Base-by-base conservation (phyloP, 352 stramenopile species). In the Hyaloperonospora arabidopsidis region DNA sequence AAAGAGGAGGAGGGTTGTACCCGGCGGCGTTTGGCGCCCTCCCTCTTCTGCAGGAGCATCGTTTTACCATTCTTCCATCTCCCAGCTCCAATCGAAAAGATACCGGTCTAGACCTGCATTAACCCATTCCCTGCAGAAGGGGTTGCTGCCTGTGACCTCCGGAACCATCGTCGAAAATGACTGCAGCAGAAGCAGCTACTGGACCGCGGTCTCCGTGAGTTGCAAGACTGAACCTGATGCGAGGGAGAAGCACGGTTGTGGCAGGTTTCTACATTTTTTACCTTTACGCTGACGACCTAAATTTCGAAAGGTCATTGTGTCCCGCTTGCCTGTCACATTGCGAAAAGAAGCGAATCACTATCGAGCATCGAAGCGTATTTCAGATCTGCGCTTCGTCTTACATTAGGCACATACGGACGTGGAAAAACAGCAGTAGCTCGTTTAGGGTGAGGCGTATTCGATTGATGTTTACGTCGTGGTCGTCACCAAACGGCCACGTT, bases 231-330 rank as follows among this genome's bases (percentile, higher is more conserved):
- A 46, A 63, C 54, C 36, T 63, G 52, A 14, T 53, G 52, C 49
- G 49, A 21, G 49, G 49, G 56, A 63, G 23, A 4, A 32, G 25
- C 25, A 14, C 8, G 47, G 34, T 56, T 23, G 14, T 89, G 67
- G 44, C 67, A 86, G 0, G 60, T 17, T 0, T 32, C 25, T 32
- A 32, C 25, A 8, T 32, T 32, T 32, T 8, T 32, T 32, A 32
- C 8, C 25, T 32, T 32, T 8, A 32, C 25, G 25, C 25, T 32
- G 25, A 32, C 25, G 25, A 32, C 25, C 25, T 32, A 8, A 32
- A 32, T 32, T 32, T 32, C 25, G 25, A 32, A 32, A 32, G 25
- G 25, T 32, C 25, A 32, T 32, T 32, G 25, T 32, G 25, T 8
- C 25, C 25, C 25, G 25, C 25, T 32, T 32, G 25, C 25, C 25